Percentiles rank a stretch among this genome's conserved stretches.
Conservation (phyloP, 805 yeast species). For the Deakozyma indianensis region DNA sequence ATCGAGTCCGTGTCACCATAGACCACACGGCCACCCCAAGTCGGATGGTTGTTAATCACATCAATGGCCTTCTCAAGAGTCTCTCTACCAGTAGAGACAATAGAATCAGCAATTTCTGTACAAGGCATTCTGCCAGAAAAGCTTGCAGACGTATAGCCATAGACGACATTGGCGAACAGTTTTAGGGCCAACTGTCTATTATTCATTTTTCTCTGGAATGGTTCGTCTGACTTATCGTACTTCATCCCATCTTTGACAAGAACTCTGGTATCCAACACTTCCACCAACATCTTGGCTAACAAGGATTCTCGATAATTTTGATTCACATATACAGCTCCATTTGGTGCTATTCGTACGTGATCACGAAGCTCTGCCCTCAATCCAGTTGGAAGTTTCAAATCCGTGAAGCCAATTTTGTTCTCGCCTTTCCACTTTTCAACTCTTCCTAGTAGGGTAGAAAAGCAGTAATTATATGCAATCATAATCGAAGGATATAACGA, state of each 20-base stretch:
- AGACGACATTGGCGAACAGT: constrained; percentile 85
- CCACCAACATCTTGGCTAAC: constrained; percentile 72
- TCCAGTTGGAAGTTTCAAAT: constrained; percentile 40
- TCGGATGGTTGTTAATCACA: constrained; percentile 40
- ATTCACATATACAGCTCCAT: constrained; percentile 70
- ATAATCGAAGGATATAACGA: constrained; percentile 86
- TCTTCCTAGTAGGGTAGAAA: constrained; percentile 28
- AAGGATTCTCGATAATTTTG: constrained; percentile 51
- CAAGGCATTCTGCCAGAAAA: constrained; percentile 97
- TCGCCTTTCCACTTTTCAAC: constrained; percentile 18
- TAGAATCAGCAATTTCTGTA: constrained; percentile 86
- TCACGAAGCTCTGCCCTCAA: constrained; percentile 36
- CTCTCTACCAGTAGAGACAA: constrained; percentile 84
- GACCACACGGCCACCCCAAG: constrained; percentile 84
- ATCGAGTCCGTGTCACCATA: constrained; percentile 95
- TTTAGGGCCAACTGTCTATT: constrained; percentile 79
- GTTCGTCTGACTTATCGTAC: constrained; percentile 17
- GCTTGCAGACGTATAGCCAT: constrained; percentile 90
- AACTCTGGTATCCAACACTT: constrained; percentile 65
- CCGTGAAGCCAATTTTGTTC: constrained; percentile 24
- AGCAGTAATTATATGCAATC: constrained; percentile 75
- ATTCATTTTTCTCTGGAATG: constrained; percentile 38
- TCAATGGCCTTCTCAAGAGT: constrained; percentile 58
- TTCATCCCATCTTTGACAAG: constrained; percentile 67
- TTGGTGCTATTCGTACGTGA: constrained; percentile 62